A percentile compares a stretch with the other conserved stretches of the same genome.
These are phyloP conservation scores for Mycena epipterygia DNA, from an alignment of 768 basidiomycete genomes.

Conservation along the genomic window DNA sequence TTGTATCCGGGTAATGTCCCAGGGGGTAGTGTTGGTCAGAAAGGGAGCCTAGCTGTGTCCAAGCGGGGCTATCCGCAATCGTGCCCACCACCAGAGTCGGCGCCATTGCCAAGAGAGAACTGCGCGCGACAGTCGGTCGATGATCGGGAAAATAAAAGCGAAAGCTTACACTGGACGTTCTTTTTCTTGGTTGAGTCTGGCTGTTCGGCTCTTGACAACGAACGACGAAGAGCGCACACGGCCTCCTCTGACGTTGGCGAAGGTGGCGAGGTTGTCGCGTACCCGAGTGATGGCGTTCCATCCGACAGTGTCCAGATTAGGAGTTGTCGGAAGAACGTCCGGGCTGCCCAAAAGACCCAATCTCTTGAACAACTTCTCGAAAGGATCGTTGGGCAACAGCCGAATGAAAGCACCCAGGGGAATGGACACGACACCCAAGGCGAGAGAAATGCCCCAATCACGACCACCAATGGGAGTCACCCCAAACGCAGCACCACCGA, in stretches of 20 bases:
- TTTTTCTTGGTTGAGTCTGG: constrained; percentile 65
- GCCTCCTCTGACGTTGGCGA: constrained; percentile 89
- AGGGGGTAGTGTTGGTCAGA: too few species aligned
- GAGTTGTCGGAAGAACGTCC: constrained; percentile 74
- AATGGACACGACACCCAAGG: constrained; percentile 88
- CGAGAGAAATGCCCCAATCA: constrained; percentile 95
- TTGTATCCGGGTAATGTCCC: too few species aligned
- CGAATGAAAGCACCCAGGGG: constrained; percentile 90
- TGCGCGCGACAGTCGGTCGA: constrained; percentile 5
- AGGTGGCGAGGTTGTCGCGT: constrained; percentile 88
- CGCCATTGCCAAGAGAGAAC: constrained; percentile 79
- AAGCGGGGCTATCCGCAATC: constrained; percentile 76
- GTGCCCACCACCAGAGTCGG: constrained; percentile 82
- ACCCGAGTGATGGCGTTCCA: constrained; percentile 89
- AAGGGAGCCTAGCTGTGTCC: constrained; percentile 67
- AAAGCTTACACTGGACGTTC: constrained; percentile 59
- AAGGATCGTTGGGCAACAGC: constrained; percentile 82
- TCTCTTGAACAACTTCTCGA: constrained; percentile 73
- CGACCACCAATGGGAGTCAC: constrained; percentile 83
- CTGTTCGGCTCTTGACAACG: constrained; percentile 82
- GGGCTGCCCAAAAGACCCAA: constrained; percentile 74
- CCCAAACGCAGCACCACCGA: constrained; percentile 93
- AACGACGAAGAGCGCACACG: constrained; percentile 89
- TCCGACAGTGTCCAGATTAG: constrained; percentile 63
- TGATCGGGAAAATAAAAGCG: neutral